A percentile compares a stretch with the other conserved stretches of the same genome.
Conservation (phyloP, 2,329 filamentous ascomycete species). For the Calonectria fujianensis region DNA sequence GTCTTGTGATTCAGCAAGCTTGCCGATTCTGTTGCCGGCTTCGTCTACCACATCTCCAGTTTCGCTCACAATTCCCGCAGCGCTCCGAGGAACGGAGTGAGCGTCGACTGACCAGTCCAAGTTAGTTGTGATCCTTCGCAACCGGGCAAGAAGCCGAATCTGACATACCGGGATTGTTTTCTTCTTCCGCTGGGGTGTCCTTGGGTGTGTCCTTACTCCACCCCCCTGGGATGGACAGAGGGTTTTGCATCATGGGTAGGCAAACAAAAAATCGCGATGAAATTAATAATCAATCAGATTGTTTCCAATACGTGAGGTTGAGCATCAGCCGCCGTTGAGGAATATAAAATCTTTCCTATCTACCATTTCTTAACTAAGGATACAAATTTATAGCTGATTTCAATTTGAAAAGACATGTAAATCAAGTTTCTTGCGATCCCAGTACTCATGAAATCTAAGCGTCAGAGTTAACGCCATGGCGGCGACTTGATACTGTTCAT, state of each 20-base stretch:
- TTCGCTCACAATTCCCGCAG: constrained; percentile 66
- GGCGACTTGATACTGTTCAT: constrained; percentile 47
- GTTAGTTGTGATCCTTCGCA: background rate
- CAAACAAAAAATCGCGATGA: constrained; percentile 5
- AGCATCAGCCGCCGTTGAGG: constrained; percentile 39
- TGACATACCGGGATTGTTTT: constrained; percentile 58
- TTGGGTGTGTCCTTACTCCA: constrained; percentile 58
- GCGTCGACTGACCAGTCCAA: constrained; percentile 50
- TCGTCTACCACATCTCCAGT: constrained; percentile 67
- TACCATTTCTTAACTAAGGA: background rate
- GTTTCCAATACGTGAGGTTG: background rate
- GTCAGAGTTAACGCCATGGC: constrained; percentile 51
- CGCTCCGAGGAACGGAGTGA: constrained; percentile 60
- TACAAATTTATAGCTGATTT: constrained; percentile 9
- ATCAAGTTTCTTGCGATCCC: constrained; percentile 52
- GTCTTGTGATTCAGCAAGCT: constrained; percentile 63
- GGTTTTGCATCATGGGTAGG: constrained; percentile 52
- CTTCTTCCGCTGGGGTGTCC: constrained; percentile 52
- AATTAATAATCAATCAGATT: background rate
- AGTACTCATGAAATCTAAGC: constrained; percentile 41
- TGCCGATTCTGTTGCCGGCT: constrained; percentile 65
- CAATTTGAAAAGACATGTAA: constrained; percentile 36
- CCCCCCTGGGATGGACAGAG: constrained; percentile 54
- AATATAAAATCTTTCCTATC: background rate
- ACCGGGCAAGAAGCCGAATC: background rate